phyloP scores from a whole-genome alignment of 495 filamentous ascomycete species.

The Wilcoxina mikolae region DNA sequence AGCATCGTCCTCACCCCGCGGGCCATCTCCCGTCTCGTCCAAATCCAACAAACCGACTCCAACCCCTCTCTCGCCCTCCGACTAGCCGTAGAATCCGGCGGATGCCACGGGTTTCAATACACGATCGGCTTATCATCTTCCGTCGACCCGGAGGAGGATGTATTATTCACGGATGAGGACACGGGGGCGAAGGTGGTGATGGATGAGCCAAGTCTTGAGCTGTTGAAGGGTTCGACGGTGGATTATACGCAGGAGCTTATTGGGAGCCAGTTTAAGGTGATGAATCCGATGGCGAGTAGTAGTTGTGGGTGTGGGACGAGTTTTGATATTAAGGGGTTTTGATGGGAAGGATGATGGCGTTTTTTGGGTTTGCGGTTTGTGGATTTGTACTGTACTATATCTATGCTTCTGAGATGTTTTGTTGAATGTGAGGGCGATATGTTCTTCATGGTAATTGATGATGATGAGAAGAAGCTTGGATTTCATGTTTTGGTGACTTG shows the following conservation, averaged over 20 bases:
- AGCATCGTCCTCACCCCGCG: conserved; percentile 63
- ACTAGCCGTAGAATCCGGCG: conserved; percentile 78
- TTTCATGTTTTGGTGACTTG: too few relatives aligned
- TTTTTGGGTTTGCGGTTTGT: conserved; percentile 64
- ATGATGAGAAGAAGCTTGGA: too few relatives aligned
- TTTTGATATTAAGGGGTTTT: conserved; percentile 87
- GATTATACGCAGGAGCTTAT: conserved; percentile 96
- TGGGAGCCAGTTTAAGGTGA: conserved; percentile 91
- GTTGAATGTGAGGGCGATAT: too few relatives aligned
- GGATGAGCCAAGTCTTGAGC: conserved; percentile 71
- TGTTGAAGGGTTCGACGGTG: conserved; percentile 81
- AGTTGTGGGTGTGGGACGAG: conserved; percentile 97
- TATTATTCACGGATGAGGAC: conserved; percentile 29
- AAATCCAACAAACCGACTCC: conserved; percentile 52
- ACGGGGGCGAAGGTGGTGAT: conserved; percentile 71
- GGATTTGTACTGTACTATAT: too few relatives aligned
- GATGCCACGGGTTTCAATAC: conserved; percentile 97
- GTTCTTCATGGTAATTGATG: too few relatives aligned
- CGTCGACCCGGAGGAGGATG: conserved; percentile 62
- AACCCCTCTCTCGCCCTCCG: conserved; percentile 76
- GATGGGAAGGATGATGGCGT: conserved; percentile 36
- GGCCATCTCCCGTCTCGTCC: conserved; percentile 60
- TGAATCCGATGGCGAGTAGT: conserved; percentile 78
- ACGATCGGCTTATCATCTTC: conserved; percentile 68
- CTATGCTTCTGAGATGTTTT: too few relatives aligned